Evolutionary conservation across 257 asterid genomes (phyloP), one percentile per base, ranked within the genome.

Genomic region (Salvia hispanica): DNA sequence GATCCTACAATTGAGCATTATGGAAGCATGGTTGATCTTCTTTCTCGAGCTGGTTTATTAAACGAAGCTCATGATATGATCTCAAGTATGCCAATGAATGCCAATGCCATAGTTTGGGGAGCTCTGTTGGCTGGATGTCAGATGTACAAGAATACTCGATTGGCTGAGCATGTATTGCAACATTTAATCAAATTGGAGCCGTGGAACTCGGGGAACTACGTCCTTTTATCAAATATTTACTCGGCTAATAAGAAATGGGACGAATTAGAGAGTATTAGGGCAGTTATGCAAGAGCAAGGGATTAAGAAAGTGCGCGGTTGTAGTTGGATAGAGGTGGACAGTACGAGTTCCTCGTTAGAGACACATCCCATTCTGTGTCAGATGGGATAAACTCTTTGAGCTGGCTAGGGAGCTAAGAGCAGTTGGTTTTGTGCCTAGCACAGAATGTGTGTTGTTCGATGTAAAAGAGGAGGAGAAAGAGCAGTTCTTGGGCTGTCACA

Each of bases 281-380:
- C 62, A 2, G 48, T 48, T 9, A 70, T 70, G 74, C 36, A 42
- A 44, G 6, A 62, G 61, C 18, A 18, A 50, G 74, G 74, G 5
- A 50, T 70, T 48, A 52, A 48, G 61, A 70, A 70, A 59, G 21
- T 59, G 15, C 67, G 61, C 0, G 74, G 62, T 0, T 21, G n/a
- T 39, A 70, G 67, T 14, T 70, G 74, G 74, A 70, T 70, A 36
- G 74, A 70, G 61, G 57, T 70, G 8, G 74, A 59, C 50, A 67
- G 74, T 7, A 70, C 25, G 67, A 59, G 74, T 70, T 70, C 14
- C 68, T 70, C 21, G 62, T 70, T 8, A 67, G 74, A 11, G 74
- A 70, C 33, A 48, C 62, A 3, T 36, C 31, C n/a, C 67, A 70
- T 59, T 34, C 74, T 14, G 9, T 18, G 53, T 59, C 74, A 6